phyloP scores from a whole-genome alignment of 2,329 filamentous ascomycete genomes.

The Trichoderma semiorbis region DNA sequence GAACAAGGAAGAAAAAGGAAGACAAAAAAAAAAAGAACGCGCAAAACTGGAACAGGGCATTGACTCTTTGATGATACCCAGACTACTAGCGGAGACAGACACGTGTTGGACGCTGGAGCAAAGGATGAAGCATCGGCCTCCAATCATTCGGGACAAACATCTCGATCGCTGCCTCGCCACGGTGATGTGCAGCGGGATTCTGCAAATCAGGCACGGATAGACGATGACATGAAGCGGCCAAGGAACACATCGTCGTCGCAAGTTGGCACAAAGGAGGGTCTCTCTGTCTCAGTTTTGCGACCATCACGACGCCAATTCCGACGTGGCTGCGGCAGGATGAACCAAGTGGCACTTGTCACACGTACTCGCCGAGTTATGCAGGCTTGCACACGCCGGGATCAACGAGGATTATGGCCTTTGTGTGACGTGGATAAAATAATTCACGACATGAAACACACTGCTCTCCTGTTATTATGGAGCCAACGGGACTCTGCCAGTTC shows the following conservation, averaged over 20 bases:
- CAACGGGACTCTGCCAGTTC: slow-evolving; percentile 1
- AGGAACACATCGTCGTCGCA: slow-evolving; percentile 5
- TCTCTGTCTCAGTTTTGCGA: slow-evolving; percentile 7
- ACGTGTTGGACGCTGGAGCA: slow-evolving; percentile 2
- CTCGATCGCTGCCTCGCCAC: not conserved
- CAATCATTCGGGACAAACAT: not conserved
- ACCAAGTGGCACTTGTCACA: not conserved
- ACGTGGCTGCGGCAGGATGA: not conserved
- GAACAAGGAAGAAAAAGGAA: not conserved
- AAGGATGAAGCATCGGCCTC: not conserved
- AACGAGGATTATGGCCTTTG: not conserved
- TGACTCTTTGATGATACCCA: not conserved
- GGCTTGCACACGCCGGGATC: not conserved
- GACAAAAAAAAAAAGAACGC: not conserved
- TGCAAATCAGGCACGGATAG: slow-evolving; percentile 1
- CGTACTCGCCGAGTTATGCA: not conserved
- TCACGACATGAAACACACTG: slow-evolving; percentile 8
- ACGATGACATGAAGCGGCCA: slow-evolving; percentile 1
- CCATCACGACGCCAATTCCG: not conserved
- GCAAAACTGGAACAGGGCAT: not conserved
- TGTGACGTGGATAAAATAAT: slow-evolving; percentile 1
- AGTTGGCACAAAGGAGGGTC: slow-evolving; percentile 12
- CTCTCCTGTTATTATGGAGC: slow-evolving; percentile 16
- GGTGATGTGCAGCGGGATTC: slow-evolving; percentile 7
- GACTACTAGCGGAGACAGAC: not conserved